These are phyloP conservation scores for Coemansia biformis DNA, from an alignment of 192 early-diverging fungal genomes.

Conservation along the genomic window DNA sequence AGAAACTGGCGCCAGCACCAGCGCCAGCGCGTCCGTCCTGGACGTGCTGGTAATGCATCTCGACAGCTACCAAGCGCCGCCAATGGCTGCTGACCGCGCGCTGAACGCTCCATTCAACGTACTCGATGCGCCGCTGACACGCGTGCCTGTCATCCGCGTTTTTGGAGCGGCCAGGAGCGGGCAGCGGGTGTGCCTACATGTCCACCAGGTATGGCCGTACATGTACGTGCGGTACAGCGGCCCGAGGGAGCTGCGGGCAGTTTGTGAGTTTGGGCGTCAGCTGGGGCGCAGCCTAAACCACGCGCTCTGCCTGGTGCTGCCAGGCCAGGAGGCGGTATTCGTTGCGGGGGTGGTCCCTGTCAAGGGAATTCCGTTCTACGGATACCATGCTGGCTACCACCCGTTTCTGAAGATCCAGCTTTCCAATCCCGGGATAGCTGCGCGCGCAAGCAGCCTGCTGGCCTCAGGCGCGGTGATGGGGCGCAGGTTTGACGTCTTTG, in stretches of 20 bases:
- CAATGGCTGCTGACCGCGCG: constrained; percentile 15
- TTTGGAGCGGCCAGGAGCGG: constrained; percentile 67
- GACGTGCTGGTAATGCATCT: constrained; percentile 58
- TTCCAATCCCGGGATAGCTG: constrained; percentile 56
- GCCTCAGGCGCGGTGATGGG: constrained; percentile 69
- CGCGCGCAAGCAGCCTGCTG: constrained; percentile 61
- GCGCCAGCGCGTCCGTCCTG: constrained; percentile 4
- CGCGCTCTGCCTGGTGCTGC: constrained; percentile 53
- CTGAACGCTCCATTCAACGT: constrained; percentile 33
- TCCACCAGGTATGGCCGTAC: constrained; percentile 81
- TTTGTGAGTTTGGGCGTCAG: constrained; percentile 25
- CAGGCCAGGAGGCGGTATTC: constrained; percentile 14
- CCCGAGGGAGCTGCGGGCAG: constrained; percentile 6
- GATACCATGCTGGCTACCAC: constrained; percentile 64
- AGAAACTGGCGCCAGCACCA: no score
- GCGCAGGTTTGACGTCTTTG: constrained; percentile 63
- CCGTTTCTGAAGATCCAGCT: constrained; percentile 75
- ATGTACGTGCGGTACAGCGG: constrained; percentile 68
- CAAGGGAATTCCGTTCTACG: constrained; percentile 84
- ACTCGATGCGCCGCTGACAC: constrained; percentile 20
- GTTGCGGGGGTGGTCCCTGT: constrained; percentile 67
- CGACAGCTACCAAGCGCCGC: constrained; percentile 55
- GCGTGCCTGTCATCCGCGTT: constrained; percentile 64
- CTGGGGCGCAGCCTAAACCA: constrained; percentile 60
- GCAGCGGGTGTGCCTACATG: constrained; percentile 74